phyloP scores from a whole-genome alignment of 176 grass and related monocot species.

The Ampelocalamus luodianensis region DNA sequence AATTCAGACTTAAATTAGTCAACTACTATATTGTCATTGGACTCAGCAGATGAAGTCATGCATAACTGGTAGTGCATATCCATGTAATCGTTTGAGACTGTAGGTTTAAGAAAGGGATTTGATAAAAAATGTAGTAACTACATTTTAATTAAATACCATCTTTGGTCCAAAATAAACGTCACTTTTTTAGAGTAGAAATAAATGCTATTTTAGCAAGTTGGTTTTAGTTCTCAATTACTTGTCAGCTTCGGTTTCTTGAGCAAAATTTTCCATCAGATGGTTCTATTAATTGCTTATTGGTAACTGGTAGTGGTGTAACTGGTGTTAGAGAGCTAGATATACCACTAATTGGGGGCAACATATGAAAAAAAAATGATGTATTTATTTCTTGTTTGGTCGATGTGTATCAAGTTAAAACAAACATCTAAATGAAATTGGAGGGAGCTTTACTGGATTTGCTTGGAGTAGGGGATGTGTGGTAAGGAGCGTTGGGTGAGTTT shows the following conservation, averaged over 20 bases:
- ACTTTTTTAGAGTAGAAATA: background rate
- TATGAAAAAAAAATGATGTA: background rate
- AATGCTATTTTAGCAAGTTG: background rate
- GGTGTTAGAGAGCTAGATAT: background rate
- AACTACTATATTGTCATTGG: background rate
- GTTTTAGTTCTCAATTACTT: background rate
- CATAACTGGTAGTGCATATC: constrained; percentile 11
- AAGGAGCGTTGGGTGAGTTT: too few relatives aligned
- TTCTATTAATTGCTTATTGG: background rate
- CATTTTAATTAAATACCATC: background rate
- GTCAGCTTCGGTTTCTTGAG: background rate
- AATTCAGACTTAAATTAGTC: background rate
- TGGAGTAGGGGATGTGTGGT: too few relatives aligned
- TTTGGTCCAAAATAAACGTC: background rate
- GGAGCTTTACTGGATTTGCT: too few relatives aligned
- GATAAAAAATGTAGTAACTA: background rate
- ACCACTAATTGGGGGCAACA: background rate
- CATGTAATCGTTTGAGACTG: background rate
- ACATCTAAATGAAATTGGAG: too few relatives aligned
- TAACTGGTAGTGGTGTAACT: background rate
- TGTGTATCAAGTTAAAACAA: too few relatives aligned
- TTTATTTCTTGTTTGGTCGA: background rate
- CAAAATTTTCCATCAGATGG: background rate
- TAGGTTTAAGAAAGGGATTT: constrained; percentile 16
- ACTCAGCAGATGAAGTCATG: constrained; percentile 6